Evolutionary conservation across 2,329 filamentous ascomycete genomes (phyloP).

Genomic region (Eurotiales sp.): DNA sequence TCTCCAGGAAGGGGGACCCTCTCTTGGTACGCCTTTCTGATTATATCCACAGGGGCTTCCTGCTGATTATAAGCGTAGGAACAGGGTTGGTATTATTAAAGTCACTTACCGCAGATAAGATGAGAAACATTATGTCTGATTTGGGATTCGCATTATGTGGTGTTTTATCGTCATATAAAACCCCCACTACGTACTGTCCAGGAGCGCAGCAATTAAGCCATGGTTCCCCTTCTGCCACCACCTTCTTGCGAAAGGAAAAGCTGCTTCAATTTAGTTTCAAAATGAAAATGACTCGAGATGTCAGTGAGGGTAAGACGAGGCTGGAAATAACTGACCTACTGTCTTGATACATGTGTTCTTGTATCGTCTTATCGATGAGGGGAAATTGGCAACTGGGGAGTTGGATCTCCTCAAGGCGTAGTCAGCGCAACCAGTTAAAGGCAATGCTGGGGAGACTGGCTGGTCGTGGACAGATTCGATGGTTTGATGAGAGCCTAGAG

Average conservation of each 20-base stretch:
- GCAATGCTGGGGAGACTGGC: too few relatives aligned
- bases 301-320: background rate
- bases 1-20: constrained; percentile 1
- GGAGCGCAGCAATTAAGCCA: background rate
- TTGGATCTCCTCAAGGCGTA: too few relatives aligned
- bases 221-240: background rate
- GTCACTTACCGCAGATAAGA: background rate
- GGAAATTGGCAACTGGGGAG: too few relatives aligned
- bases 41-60: background rate
- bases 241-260: background rate
- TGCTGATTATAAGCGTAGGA: background rate
- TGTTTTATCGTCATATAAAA: constrained; percentile 6
- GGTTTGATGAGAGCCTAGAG: too few relatives aligned
- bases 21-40: background rate
- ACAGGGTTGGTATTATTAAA: background rate
- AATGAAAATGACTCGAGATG: background rate
- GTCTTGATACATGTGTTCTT: background rate
- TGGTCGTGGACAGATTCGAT: too few relatives aligned
- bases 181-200: background rate
- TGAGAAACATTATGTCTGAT: constrained; percentile 1
- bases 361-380: too few relatives aligned
- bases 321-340: background rate
- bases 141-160: background rate
- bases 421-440: too few relatives aligned
- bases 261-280: background rate